phyloP scores from a whole-genome alignment of 108 stramenopile species.

The Stephanodiscus minutulus region DNA sequence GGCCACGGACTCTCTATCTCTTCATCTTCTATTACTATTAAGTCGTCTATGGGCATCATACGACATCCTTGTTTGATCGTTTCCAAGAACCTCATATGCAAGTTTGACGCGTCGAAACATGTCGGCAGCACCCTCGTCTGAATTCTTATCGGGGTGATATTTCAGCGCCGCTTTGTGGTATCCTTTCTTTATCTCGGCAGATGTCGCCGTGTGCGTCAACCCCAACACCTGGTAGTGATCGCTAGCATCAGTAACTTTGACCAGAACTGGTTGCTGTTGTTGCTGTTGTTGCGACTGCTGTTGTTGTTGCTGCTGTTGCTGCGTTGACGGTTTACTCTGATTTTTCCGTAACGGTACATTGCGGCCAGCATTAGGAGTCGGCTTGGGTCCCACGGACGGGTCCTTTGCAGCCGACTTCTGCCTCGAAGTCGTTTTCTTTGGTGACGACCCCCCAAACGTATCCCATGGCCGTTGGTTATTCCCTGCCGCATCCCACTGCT shows the following conservation, averaged over 20 bases:
- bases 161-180: slow-evolving; percentile 76
- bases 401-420: slow-evolving; percentile 2
- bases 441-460: slow-evolving; percentile 3
- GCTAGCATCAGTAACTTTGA: slow-evolving; percentile 10
- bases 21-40: not conserved
- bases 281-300: slow-evolving; percentile 29
- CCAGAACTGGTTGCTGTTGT: slow-evolving; percentile 7
- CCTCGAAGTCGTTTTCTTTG: slow-evolving; percentile 10
- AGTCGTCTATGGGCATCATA: slow-evolving; percentile 65
- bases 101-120: slow-evolving; percentile 71
- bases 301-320: slow-evolving; percentile 37
- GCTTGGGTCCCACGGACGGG: not conserved
- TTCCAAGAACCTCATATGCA: slow-evolving; percentile 78
- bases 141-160: slow-evolving; percentile 80
- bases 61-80: slow-evolving; percentile 52
- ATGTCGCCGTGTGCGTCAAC: slow-evolving; percentile 54
- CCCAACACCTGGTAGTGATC: slow-evolving; percentile 70
- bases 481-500: slow-evolving; percentile 12
- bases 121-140: slow-evolving; percentile 69
- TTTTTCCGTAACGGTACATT: not conserved
- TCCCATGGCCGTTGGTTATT: slow-evolving; percentile 9
- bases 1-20: not conserved
- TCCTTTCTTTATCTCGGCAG: slow-evolving; percentile 76
- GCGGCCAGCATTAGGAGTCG: not conserved
- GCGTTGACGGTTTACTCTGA: slow-evolving; percentile 10